phyloP scores from a whole-genome alignment of 1,284 basidiomycete species.

The Cryptococcus deneoformans region DNA sequence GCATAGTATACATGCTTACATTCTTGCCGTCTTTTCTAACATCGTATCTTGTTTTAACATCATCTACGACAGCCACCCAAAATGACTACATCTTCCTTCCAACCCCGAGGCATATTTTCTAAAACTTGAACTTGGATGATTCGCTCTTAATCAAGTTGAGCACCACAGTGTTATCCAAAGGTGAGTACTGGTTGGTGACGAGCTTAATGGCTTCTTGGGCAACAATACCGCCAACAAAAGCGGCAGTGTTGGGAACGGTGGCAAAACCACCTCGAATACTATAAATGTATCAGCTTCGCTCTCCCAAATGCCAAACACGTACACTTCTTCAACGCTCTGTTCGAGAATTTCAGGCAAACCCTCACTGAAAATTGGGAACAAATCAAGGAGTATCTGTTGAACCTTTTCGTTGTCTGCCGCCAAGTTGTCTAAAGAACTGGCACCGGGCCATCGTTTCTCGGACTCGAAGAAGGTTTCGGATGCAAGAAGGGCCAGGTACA shows the following conservation, averaged over 20 bases:
- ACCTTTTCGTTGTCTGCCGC: constrained; percentile 36
- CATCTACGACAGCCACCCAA: too few species aligned
- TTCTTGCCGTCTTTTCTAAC: too few species aligned
- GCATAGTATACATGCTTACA: too few species aligned
- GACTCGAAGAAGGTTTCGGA: constrained; percentile 48
- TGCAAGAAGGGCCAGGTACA: constrained; percentile 51
- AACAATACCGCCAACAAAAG: constrained; percentile 87
- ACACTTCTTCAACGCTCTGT: constrained; percentile 76
- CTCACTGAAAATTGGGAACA: constrained; percentile 24
- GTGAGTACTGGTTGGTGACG: constrained; percentile 93
- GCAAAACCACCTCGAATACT: constrained; percentile 73
- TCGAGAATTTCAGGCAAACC: constrained; percentile 62
- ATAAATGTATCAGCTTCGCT: constrained; percentile 7
- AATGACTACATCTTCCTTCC: too few species aligned
- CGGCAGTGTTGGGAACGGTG: constrained; percentile 88
- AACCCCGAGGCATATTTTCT: background rate
- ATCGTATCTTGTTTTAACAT: too few species aligned
- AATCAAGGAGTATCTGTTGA: constrained; percentile 22
- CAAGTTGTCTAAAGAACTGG: constrained; percentile 46
- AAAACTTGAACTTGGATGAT: constrained; percentile 45
- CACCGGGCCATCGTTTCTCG: constrained; percentile 52
- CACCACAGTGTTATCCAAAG: constrained; percentile 79
- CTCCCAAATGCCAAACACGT: constrained; percentile 36
- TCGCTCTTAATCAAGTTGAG: constrained; percentile 69
- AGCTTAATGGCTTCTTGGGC: constrained; percentile 99